Evolutionary conservation across 148 eudicot species (phyloP).

Genomic region (Spergularia bocconei): DNA sequence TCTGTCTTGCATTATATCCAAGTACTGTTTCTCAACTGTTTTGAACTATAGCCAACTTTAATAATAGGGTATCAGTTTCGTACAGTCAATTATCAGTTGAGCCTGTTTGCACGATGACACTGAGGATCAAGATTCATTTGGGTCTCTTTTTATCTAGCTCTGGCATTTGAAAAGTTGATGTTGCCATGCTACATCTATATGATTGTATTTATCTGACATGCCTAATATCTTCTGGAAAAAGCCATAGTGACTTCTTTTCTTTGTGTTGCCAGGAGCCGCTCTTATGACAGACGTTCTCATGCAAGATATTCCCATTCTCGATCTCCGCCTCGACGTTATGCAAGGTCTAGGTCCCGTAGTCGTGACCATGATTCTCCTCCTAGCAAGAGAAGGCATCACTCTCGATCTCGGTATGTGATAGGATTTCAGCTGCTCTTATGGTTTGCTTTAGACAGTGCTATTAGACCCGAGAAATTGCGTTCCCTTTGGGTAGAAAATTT

Average conservation of each 20-base stretch:
- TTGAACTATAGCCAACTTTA: too few relatives aligned
- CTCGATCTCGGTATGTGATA: constrained; percentile 37
- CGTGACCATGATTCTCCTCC: constrained; percentile 42
- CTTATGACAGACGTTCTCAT: constrained; percentile 71
- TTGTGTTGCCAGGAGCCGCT: constrained; percentile 38
- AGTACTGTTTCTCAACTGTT: too few relatives aligned
- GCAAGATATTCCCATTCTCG: constrained; percentile 66
- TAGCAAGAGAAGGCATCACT: constrained; percentile 56
- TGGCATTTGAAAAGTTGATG: not conserved
- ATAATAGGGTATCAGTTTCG: too few relatives aligned
- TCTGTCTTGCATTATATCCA: too few relatives aligned
- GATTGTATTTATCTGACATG: not conserved
- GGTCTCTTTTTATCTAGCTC: not conserved
- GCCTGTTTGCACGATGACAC: not conserved
- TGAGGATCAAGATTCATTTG: not conserved
- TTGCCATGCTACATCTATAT: not conserved
- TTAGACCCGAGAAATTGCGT: not conserved
- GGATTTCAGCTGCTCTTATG: not conserved
- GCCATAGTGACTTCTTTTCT: not conserved
- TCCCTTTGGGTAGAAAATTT: not conserved
- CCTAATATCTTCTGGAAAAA: not conserved
- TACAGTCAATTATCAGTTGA: too few relatives aligned
- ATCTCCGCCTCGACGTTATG: constrained; percentile 70
- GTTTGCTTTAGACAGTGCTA: not conserved
- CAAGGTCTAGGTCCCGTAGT: constrained; percentile 64